phyloP scores from a whole-genome alignment of 768 basidiomycete species.

The Floccularia luteovirens region DNA sequence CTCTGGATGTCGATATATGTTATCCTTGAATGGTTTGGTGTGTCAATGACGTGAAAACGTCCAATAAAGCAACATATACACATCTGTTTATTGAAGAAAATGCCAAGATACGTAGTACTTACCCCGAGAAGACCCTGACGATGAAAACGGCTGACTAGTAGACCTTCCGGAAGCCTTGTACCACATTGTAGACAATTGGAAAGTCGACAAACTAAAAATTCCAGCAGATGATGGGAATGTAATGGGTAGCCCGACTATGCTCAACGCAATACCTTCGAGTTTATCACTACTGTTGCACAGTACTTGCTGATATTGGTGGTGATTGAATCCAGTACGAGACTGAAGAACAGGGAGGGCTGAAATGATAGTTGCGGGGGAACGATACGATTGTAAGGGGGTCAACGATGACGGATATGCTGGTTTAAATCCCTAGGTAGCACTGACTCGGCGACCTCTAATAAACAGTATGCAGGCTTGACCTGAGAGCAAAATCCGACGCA shows the following conservation, averaged over 20 bases:
- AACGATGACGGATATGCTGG: constrained; percentile 77
- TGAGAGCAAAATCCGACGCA: constrained; percentile 79
- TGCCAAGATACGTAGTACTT: constrained; percentile 66
- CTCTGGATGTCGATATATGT: constrained; percentile 95
- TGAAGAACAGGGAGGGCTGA: constrained; percentile 96
- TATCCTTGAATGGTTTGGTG: too few relatives aligned
- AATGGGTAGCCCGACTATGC: constrained; percentile 88
- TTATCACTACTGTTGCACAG: too few relatives aligned
- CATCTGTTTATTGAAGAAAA: constrained; percentile 98
- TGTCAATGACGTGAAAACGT: too few relatives aligned
- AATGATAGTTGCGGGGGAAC: constrained; percentile 69
- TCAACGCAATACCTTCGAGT: constrained; percentile 96
- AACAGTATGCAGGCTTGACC: constrained; percentile 81
- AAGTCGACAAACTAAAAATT: constrained; percentile 45
- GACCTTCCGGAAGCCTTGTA: constrained; percentile 80
- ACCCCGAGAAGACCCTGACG: constrained; percentile 37
- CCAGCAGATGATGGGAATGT: constrained; percentile 85
- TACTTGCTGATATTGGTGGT: too few relatives aligned
- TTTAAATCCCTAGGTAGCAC: too few relatives aligned
- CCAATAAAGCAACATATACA: constrained; percentile 30
- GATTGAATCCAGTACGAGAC: constrained; percentile 60
- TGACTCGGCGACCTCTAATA: constrained; percentile 2
- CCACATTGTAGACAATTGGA: constrained; percentile 62
- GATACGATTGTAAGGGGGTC: constrained; percentile 46
- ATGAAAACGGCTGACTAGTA: constrained; percentile 32